A percentile compares a stretch with the other conserved stretches of the same genome.
These are phyloP conservation scores for Candida adriatica DNA, from an alignment of 805 yeast species.

Conservation along the genomic window DNA sequence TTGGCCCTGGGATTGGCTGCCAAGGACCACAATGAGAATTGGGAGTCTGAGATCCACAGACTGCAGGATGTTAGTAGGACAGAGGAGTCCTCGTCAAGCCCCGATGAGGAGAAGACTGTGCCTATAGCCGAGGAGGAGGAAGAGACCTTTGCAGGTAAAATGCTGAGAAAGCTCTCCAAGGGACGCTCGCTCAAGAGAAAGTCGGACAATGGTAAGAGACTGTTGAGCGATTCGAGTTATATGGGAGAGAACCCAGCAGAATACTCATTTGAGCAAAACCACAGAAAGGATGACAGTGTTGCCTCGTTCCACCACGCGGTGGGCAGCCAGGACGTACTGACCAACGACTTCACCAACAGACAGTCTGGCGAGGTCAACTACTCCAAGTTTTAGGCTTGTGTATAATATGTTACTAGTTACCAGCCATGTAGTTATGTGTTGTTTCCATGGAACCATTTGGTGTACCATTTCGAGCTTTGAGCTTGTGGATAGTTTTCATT, in stretches of 20 bases:
- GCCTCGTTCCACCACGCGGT: slow-evolving; percentile 16
- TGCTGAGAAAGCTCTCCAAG: slow-evolving; percentile 37
- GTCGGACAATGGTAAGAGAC: slow-evolving; percentile 10
- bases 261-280: slow-evolving; percentile 9
- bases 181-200: slow-evolving; percentile 19
- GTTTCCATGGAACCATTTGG: too few relatives aligned
- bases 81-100: slow-evolving; percentile 14
- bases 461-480: too few relatives aligned
- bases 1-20: slow-evolving; percentile 79
- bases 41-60: slow-evolving; percentile 52
- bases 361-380: slow-evolving; percentile 4
- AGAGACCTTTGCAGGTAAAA: slow-evolving; percentile 35
- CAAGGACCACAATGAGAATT: slow-evolving; percentile 65
- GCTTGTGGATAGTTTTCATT: too few relatives aligned
- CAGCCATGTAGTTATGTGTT: too few relatives aligned
- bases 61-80: slow-evolving; percentile 14
- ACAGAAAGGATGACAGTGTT: slow-evolving; percentile 14
- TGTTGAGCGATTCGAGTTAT: slow-evolving; percentile 10
- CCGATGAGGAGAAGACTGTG: slow-evolving; percentile 22
- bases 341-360: slow-evolving; percentile 20
- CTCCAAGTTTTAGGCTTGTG: slow-evolving; percentile 7
- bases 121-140: slow-evolving; percentile 28
- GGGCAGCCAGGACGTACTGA: slow-evolving; percentile 6
- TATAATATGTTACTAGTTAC: too few relatives aligned
- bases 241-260: slow-evolving; percentile 2